phyloP scores from a whole-genome alignment of 176 grass and related monocot genomes.

The Triticum aestivum region DNA sequence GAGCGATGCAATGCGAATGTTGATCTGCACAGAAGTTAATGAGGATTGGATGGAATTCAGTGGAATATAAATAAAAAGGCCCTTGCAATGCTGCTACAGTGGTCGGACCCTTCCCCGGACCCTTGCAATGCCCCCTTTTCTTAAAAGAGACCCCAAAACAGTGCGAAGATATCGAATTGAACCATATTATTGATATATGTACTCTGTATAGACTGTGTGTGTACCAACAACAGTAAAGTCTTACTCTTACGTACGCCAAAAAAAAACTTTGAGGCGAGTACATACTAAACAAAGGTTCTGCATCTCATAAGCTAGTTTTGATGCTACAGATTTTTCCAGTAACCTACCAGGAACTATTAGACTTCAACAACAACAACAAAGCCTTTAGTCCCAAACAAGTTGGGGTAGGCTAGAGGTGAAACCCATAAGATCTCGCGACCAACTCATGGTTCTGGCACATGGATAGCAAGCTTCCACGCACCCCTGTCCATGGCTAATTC shows the following conservation, averaged over 20 bases:
- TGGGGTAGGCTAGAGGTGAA: too few relatives aligned
- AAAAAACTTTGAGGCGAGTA: background rate
- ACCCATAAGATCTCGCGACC: too few relatives aligned
- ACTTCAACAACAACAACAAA: background rate
- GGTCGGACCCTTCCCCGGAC: too few relatives aligned
- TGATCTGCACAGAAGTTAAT: background rate
- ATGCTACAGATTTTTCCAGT: constrained; percentile 1
- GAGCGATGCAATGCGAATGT: constrained; percentile 1
- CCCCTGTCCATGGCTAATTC: too few relatives aligned
- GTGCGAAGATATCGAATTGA: background rate
- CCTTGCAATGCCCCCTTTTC: background rate
- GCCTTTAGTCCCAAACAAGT: too few relatives aligned
- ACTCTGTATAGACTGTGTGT: background rate
- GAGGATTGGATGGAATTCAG: background rate
- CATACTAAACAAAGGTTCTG: background rate
- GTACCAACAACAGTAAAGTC: background rate
- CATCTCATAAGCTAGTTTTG: background rate
- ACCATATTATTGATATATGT: background rate
- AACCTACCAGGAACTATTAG: background rate
- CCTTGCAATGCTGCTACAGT: background rate
- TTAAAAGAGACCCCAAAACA: background rate
- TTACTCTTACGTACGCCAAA: background rate
- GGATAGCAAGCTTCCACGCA: too few relatives aligned
- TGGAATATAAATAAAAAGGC: background rate
- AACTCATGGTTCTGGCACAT: too few relatives aligned